These are phyloP conservation scores for Pythium rhizo-oryzae DNA, from an alignment of 352 stramenopile genomes.

Conservation along the genomic window DNA sequence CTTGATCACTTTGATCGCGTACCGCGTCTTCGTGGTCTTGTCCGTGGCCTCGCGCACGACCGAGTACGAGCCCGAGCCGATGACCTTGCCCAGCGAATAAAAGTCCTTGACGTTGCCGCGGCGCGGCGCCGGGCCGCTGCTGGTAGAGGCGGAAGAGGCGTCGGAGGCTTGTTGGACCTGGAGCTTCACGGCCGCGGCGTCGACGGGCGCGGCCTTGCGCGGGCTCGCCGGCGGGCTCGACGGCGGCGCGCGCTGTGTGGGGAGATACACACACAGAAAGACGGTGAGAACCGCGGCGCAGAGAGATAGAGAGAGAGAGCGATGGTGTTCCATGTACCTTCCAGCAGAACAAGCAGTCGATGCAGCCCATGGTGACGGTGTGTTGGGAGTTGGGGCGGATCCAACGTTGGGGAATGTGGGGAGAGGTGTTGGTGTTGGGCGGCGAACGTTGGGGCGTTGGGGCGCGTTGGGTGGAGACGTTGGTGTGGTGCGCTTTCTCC, in stretches of 20 bases:
- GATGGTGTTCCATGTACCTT: slow-evolving; percentile 33
- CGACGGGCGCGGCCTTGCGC: slow-evolving; percentile 2
- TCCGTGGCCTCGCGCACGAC: slow-evolving; percentile 85
- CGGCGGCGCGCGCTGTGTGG: slow-evolving; percentile 3
- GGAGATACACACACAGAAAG: neutral
- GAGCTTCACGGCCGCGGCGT: slow-evolving; percentile 7
- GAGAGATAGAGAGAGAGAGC: neutral
- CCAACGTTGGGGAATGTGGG: neutral
- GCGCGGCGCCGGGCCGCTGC: slow-evolving; percentile 28
- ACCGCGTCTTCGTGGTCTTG: slow-evolving; percentile 79
- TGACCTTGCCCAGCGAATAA: slow-evolving; percentile 79
- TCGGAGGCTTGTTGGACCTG: neutral
- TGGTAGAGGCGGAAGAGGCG: slow-evolving; percentile 6
- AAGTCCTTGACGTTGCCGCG: slow-evolving; percentile 65
- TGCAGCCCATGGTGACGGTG: slow-evolving; percentile 50
- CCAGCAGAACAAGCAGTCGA: slow-evolving; percentile 74
- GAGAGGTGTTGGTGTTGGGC: neutral
- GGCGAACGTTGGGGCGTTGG: neutral
- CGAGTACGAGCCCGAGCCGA: slow-evolving; percentile 91
- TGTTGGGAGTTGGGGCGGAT: neutral
- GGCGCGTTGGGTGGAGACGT: neutral
- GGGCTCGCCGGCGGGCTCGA: slow-evolving; percentile 4
- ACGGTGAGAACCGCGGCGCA: neutral
- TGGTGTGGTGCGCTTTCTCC: neutral
- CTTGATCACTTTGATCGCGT: slow-evolving; percentile 92